Percentiles rank a stretch among this genome's conserved stretches.
phyloP scores from a whole-genome alignment of 257 asterid species.

The Catharanthus roseus region DNA sequence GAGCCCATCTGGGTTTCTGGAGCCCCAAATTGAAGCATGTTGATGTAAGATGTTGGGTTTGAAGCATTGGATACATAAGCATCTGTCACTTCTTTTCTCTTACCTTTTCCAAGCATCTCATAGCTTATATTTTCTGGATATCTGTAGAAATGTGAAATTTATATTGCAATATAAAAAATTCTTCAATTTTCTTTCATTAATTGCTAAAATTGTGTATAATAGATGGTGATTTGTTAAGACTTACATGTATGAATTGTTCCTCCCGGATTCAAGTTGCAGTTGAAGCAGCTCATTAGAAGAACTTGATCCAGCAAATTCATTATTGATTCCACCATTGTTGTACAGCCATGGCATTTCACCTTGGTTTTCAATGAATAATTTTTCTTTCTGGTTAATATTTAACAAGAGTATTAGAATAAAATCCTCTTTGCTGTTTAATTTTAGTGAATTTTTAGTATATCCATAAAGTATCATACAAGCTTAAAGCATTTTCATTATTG shows the following conservation, averaged over 20 bases:
- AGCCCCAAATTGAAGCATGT: not conserved
- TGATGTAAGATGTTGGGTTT: not conserved
- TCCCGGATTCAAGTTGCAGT: not conserved
- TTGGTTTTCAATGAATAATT: not conserved
- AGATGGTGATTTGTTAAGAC: not conserved
- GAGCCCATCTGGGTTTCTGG: not conserved
- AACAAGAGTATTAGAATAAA: too few species aligned
- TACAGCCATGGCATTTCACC: not conserved
- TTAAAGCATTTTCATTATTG: too few species aligned
- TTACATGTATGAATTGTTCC: not conserved
- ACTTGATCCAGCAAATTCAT: not conserved
- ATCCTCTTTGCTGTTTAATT: too few species aligned
- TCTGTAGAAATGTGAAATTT: not conserved
- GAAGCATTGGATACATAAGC: not conserved
- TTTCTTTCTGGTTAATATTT: not conserved
- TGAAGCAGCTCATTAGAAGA: too few species aligned
- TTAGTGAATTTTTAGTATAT: too few species aligned
- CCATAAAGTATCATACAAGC: too few species aligned
- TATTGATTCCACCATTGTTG: not conserved
- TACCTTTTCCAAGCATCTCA: not conserved
- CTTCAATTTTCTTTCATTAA: too few species aligned
- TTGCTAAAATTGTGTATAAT: too few species aligned
- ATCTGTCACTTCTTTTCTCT: not conserved
- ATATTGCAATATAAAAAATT: too few species aligned
- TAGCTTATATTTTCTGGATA: not conserved